Conservation (phyloP, 2,329 filamentous ascomycete species). For the Chrysoporthe austroafricana region DNA sequence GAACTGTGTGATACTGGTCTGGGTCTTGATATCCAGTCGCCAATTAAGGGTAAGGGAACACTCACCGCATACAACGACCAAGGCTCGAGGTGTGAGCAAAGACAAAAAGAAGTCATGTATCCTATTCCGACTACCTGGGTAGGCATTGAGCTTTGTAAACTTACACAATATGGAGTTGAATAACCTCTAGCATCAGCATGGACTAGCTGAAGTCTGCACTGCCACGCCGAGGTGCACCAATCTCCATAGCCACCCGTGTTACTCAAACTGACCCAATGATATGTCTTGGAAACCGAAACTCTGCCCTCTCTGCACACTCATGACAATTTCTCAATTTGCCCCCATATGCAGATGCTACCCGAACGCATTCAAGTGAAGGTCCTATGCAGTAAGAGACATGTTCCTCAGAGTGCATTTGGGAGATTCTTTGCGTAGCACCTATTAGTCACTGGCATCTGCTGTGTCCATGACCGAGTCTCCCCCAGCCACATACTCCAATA, state of each 20-base stretch:
- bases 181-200: neutral
- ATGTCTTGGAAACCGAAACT: neutral
- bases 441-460: constrained; percentile 6
- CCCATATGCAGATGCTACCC: neutral
- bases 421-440: constrained; percentile 4
- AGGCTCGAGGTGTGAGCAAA: neutral
- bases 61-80: neutral
- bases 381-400: neutral
- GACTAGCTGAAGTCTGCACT: neutral
- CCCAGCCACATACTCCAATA: neutral
- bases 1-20: neutral
- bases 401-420: neutral
- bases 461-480: constrained; percentile 3
- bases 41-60: neutral
- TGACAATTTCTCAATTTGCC: neutral
- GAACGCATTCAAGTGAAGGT: neutral
- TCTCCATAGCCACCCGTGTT: neutral
- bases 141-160: too few relatives aligned
- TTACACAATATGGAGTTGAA: neutral
- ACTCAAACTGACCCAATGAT: neutral
- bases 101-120: neutral
- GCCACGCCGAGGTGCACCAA: neutral
- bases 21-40: neutral
- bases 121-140: neutral
- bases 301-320: neutral